Conservation (phyloP, 2,329 filamentous ascomycete species). For the Ambrosiella cleistominuta region DNA sequence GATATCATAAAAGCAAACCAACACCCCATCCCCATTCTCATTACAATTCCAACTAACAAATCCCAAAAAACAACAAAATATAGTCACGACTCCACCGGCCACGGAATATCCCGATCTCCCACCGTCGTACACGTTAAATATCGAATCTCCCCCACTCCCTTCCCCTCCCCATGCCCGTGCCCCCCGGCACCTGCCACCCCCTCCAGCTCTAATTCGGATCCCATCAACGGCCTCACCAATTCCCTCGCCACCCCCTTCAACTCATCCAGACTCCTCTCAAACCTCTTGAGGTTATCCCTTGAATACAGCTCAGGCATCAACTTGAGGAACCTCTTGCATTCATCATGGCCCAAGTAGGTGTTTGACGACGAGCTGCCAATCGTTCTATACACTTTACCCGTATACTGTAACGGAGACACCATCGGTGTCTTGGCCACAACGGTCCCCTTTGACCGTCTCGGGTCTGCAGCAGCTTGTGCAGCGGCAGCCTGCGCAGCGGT, state of each 20-base stretch:
- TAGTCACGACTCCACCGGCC: conserved; percentile 22
- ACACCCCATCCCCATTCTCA: background rate
- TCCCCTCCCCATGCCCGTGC: conserved; percentile 14
- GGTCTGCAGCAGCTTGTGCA: background rate
- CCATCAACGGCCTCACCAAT: conserved; percentile 69
- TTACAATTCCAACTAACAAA: background rate
- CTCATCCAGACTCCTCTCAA: conserved; percentile 78
- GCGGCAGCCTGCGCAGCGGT: conserved; percentile 22
- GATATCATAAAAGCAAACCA: conserved; percentile 11
- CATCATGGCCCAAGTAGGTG: conserved; percentile 64
- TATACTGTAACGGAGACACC: conserved; percentile 32
- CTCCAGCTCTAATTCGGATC: conserved; percentile 69
- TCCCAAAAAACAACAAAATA: background rate
- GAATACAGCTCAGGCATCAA: conserved; percentile 66
- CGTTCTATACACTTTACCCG: conserved; percentile 58
- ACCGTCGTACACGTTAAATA: conserved; percentile 36
- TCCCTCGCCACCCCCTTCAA: conserved; percentile 71
- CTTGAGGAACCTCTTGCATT: conserved; percentile 81
- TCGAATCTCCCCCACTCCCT: conserved; percentile 26
- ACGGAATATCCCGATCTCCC: conserved; percentile 32
- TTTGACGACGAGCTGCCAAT: conserved; percentile 44
- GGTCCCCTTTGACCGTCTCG: conserved; percentile 15
- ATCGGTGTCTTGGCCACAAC: background rate
- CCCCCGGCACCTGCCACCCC: conserved; percentile 28
- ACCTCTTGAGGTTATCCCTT: conserved; percentile 67